Evolutionary conservation across 768 basidiomycete species (phyloP), one percentile per base, ranked within the genome.

Genomic region (Mycena olivaceomarginata): DNA sequence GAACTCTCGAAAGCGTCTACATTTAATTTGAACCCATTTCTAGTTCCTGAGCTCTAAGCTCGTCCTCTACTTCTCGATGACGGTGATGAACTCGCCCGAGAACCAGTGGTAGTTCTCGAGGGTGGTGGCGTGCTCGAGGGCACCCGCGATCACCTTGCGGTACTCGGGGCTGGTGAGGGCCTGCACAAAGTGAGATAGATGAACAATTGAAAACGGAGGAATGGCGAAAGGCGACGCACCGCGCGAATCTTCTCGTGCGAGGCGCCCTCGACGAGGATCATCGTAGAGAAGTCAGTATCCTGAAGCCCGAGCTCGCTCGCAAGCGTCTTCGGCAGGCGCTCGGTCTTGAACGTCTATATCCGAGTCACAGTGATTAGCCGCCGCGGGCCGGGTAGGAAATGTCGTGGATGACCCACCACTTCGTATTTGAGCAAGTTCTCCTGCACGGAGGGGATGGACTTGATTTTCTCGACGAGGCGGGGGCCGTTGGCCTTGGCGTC

Each of bases 241-340:
- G 22, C 56, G 25, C 56, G 56, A 31, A 57, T 31, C 56, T 57
- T 57, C 56, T 57, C 56, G 56, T 57, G 56, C 56, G 56, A 57
- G 0, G n/a, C 56, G 22, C 8, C 22, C 56, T 57, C 56, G 25
- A 57, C 25, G 11, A 57, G 25, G 56, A 57, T 31, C 56, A 57
- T 25, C 9, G 2, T 11, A 13, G 22, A 7, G 25, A 57, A 57
- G 1, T 25, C 56, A 20, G 56, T 57, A 4, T 57, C 56, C 22
- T 57, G 22, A 2, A 57, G 56, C 22, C 56, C 56, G 5, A 57
- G 56, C 10, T 22, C 56, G 22, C 25, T 57, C n/a, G 56, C 56
- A 31, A 57, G 56, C 22, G 56, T 25, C 9, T 7, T 57, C 13
- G 10, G 2, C 9, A 57, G 22, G 22, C 25, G n/a, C 22, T 57